Evolutionary conservation across 768 basidiomycete genomes (phyloP), one percentile per base, ranked within the genome.

Genomic region (Amanita fuliginea): DNA sequence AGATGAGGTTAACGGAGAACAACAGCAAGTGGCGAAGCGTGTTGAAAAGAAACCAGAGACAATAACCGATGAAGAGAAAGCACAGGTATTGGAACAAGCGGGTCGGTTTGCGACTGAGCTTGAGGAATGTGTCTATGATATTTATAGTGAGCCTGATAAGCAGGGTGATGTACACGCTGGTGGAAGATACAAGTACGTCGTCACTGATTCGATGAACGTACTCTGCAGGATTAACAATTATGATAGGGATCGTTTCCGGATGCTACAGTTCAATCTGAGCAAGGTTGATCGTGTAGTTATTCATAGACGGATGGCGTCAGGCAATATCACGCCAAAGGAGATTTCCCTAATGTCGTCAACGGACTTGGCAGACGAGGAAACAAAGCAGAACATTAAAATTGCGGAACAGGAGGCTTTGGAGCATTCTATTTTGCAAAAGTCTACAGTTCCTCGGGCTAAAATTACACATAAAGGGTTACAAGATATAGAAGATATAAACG

Each of bases 401-500:
- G 83, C 86, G 19, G 85, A 91, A 62, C 75, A 87, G 59, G 87
- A 88, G 66, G 80, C 87, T 1, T 67, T 95, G 57, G 83, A 81
- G 61, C 82, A 91, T 63, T 89, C 89, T 6, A 93, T 94, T 56
- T 68, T 93, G 52, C 76, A 80, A 60, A 86, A 83, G 64, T 71
- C 77, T 7, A 68, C 70, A 7, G 73, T 77, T 19, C 86, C 90
- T 47, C 72, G 74, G 57, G 75, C 76, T 30, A 94, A 93, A 64
- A 85, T 91, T 53, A 95, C 91, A 22, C 91, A 93, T 71, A 95
- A 95, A 66, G 91, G 91, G 46, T 67, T 93, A 54, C 83, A 93
- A 70, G 84, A 90, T 58, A 90, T 95, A 59, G 91, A 95, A 63
- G 82, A 81, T 62, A 66, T 83, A 48, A 77, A 78, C 56, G 83